Percentiles rank a stretch among this genome's conserved stretches.
These are phyloP conservation scores for Hypseocharis bilobata DNA, from an alignment of 441 rosid genomes.

Conservation along the genomic window DNA sequence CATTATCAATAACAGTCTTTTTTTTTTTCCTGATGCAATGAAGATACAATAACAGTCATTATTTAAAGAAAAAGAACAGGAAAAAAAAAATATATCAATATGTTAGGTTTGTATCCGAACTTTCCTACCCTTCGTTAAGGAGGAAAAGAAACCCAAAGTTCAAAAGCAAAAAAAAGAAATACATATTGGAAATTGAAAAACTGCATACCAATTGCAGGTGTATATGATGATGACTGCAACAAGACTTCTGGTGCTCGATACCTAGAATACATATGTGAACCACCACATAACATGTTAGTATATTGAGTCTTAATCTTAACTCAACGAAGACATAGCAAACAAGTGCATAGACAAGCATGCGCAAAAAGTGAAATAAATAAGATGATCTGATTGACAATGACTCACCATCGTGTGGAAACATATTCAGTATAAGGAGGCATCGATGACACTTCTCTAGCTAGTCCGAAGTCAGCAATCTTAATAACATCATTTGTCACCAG, in stretches of 20 bases:
- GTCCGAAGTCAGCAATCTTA: slow-evolving; percentile 69
- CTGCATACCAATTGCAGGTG: slow-evolving; percentile 58
- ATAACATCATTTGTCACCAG: slow-evolving; percentile 50
- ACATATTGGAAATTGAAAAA: not conserved
- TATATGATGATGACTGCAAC: slow-evolving; percentile 49
- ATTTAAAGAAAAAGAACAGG: too few relatives aligned
- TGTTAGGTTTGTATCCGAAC: not conserved
- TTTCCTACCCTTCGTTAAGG: not conserved
- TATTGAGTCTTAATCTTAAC: not conserved
- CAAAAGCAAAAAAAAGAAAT: not conserved
- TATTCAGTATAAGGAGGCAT: slow-evolving; percentile 72
- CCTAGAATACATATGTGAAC: slow-evolving; percentile 30
- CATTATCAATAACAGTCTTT: not conserved
- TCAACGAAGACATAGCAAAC: not conserved
- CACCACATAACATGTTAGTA: slow-evolving; percentile 13
- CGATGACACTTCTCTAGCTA: slow-evolving; percentile 65
- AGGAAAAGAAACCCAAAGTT: not conserved
- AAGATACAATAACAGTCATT: too few relatives aligned
- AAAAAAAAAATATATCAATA: too few relatives aligned
- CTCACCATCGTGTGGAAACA: slow-evolving; percentile 70
- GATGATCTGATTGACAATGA: slow-evolving; percentile 4
- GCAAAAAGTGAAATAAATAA: slow-evolving; percentile 1
- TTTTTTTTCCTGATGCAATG: too few relatives aligned
- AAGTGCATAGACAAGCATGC: too few relatives aligned
- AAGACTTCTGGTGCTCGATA: slow-evolving; percentile 71